phyloP scores from a whole-genome alignment of 2,329 filamentous ascomycete species.

The Trichoderma asperellum region DNA sequence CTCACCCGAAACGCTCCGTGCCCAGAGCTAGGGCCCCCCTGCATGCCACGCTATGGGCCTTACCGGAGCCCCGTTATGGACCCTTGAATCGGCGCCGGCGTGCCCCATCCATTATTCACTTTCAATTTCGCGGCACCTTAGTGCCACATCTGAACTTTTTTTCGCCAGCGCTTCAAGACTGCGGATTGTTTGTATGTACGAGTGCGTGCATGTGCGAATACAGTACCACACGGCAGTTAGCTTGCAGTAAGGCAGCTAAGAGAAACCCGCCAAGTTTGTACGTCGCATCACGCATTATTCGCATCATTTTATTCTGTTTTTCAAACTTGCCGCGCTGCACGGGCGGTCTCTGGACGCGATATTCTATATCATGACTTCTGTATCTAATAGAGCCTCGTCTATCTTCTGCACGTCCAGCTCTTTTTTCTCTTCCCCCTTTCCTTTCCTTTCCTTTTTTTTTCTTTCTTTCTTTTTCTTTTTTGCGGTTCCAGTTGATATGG shows the following conservation, averaged over 20 bases:
- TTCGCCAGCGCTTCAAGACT: background rate
- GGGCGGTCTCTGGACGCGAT: background rate
- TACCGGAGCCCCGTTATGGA: constrained; percentile 25
- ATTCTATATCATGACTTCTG: background rate
- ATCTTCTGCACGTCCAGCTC: background rate
- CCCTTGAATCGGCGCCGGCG: constrained; percentile 19
- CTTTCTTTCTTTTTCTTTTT: background rate
- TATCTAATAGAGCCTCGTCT: background rate
- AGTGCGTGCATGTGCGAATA: background rate
- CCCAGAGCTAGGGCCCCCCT: constrained; percentile 7
- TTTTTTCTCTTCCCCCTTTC: background rate
- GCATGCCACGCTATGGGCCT: constrained; percentile 25
- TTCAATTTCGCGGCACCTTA: constrained; percentile 12
- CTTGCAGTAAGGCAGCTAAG: background rate
- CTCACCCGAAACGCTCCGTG: constrained; percentile 23
- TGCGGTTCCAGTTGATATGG: constrained; percentile 7
- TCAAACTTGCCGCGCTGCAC: background rate
- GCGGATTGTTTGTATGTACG: background rate
- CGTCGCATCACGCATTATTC: background rate
- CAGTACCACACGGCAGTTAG: background rate
- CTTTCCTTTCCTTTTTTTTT: background rate
- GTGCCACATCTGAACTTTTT: background rate
- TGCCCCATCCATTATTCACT: constrained; percentile 21
- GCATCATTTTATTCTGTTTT: background rate
- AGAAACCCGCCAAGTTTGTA: background rate